These are phyloP conservation scores for Vitis amurensis DNA, from an alignment of 164 flowering plant species.

Conservation along the genomic window DNA sequence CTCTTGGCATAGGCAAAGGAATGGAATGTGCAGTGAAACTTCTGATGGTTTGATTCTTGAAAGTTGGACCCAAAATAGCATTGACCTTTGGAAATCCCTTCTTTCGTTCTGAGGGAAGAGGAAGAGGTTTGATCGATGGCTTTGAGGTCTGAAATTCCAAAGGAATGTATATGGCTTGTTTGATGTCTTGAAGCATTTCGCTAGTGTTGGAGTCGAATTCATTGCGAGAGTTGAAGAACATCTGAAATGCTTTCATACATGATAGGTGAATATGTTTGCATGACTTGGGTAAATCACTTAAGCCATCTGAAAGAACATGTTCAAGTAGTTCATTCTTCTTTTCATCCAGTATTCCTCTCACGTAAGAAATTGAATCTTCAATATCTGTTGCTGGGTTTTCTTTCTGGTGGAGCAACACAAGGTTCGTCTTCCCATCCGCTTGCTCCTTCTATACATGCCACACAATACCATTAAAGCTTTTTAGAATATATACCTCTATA, in stretches of 20 bases:
- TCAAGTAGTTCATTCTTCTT: constrained; percentile 35
- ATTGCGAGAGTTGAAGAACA: constrained; percentile 45
- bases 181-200: constrained; percentile 27
- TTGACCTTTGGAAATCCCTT: no score
- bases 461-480: no score
- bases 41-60: no score
- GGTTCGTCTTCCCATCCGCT: constrained; percentile 37
- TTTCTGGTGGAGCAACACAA: constrained; percentile 29
- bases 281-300: constrained; percentile 17
- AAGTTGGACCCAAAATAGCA: no score
- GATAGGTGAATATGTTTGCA: constrained; percentile 30
- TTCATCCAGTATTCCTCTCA: constrained; percentile 23
- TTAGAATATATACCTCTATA: background rate
- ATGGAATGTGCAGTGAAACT: no score
- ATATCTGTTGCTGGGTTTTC: constrained; percentile 32
- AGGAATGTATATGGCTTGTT: constrained; percentile 40
- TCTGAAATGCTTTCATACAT: constrained; percentile 36
- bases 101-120: background rate
- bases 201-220: constrained; percentile 25
- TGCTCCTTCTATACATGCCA: constrained; percentile 38
- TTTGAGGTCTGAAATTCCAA: background rate
- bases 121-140: background rate
- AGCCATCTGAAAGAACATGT: constrained; percentile 30
- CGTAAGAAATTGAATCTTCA: constrained; percentile 29
- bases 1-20: no score